A percentile compares a stretch with the other conserved stretches of the same genome.
phyloP scores from a whole-genome alignment of 2,329 filamentous ascomycete species.

The Macroventuria anomochaeta region DNA sequence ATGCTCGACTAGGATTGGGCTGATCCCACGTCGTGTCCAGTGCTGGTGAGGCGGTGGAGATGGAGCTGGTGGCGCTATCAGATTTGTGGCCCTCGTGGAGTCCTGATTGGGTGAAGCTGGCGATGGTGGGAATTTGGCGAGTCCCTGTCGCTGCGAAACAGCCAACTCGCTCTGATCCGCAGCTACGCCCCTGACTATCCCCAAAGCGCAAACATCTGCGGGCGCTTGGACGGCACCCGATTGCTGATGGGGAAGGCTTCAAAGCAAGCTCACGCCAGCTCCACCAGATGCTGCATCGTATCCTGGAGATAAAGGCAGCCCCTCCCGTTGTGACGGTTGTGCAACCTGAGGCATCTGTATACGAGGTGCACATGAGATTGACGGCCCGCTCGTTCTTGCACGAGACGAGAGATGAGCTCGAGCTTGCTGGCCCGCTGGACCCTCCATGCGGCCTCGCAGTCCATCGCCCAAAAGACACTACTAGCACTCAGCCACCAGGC shows the following conservation, averaged over 20 bases:
- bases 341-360: background rate
- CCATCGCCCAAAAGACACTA: background rate
- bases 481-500: conserved; percentile 4
- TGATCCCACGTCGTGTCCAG: conserved; percentile 11
- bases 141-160: conserved; percentile 32
- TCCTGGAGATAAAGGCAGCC: conserved; percentile 9
- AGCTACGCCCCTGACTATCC: conserved; percentile 37
- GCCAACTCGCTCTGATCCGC: conserved; percentile 27
- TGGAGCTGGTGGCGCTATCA: conserved; percentile 24
- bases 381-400: conserved; percentile 10
- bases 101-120: conserved; percentile 27
- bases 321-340: conserved; percentile 3
- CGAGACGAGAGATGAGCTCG: conserved; percentile 5
- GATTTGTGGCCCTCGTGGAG: conserved; percentile 14
- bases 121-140: conserved; percentile 22
- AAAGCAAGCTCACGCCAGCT: conserved; percentile 16
- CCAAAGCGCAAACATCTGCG: conserved; percentile 17
- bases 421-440: background rate
- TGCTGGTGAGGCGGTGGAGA: conserved; percentile 32
- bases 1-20: conserved; percentile 27
- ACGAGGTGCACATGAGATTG: background rate
- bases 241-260: conserved; percentile 15
- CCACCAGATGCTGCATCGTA: conserved; percentile 10
- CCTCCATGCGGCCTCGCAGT: background rate
- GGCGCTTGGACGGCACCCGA: conserved; percentile 15